phyloP scores from a whole-genome alignment of 768 basidiomycete genomes.

The Amyloporia xantha region DNA sequence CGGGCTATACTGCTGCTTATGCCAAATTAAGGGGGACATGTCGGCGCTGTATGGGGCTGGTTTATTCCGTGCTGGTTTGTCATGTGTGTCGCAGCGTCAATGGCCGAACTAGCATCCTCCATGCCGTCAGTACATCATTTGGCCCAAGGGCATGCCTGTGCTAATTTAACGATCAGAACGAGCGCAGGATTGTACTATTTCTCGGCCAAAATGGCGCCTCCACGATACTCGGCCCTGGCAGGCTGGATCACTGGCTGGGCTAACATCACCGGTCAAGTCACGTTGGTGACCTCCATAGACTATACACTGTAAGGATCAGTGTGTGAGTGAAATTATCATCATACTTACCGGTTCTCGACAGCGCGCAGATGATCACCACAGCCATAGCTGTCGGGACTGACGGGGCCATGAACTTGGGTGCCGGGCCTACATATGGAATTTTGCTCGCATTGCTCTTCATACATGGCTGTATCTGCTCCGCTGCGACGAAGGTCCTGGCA shows the following conservation, averaged over 20 bases:
- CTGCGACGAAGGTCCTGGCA: constrained; percentile 59
- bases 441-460: constrained; percentile 52
- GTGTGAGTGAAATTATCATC: no score
- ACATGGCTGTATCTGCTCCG: constrained; percentile 67
- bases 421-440: constrained; percentile 63
- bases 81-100: constrained; percentile 54
- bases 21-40: constrained; percentile 67
- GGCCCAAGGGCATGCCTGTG: no score
- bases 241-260: constrained; percentile 70
- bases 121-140: constrained; percentile 57
- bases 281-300: constrained; percentile 68
- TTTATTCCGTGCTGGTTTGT: constrained; percentile 64
- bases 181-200: constrained; percentile 77
- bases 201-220: constrained; percentile 65
- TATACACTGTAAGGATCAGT: constrained; percentile 57
- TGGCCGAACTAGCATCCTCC: constrained; percentile 65
- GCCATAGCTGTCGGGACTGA: constrained; percentile 56
- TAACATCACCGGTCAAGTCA: constrained; percentile 64
- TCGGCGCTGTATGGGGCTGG: constrained; percentile 74
- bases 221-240: constrained; percentile 50
- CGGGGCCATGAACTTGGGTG: constrained; percentile 40
- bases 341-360: constrained; percentile 11
- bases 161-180: constrained; percentile 39
- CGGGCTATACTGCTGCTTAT: not conserved
- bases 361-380: constrained; percentile 73